These are phyloP conservation scores for Nemania serpens DNA, from an alignment of 2,329 filamentous ascomycete species.

Conservation along the genomic window DNA sequence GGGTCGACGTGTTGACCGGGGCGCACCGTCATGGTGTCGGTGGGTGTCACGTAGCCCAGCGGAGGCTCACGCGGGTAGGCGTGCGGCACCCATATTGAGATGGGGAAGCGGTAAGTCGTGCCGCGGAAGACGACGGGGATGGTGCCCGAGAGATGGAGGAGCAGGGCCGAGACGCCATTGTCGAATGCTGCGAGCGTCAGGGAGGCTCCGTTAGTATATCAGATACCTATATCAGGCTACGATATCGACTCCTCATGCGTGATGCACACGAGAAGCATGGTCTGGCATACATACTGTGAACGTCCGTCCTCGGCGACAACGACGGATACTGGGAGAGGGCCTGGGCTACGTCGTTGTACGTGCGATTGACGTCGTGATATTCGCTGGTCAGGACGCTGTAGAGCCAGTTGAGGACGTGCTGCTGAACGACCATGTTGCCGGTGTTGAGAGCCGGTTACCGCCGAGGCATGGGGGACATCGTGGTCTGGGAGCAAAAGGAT, in stretches of 20 bases:
- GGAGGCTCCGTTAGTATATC: constrained; percentile 5
- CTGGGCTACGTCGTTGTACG: constrained; percentile 89
- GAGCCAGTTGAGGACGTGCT: constrained; percentile 92
- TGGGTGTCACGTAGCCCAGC: constrained; percentile 85
- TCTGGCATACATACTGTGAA: constrained; percentile 81
- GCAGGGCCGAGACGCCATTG: constrained; percentile 81
- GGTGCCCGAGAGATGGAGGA: constrained; percentile 85
- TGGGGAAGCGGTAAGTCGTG: constrained; percentile 85
- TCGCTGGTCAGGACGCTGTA: constrained; percentile 88
- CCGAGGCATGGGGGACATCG: constrained; percentile 26
- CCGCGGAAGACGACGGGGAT: constrained; percentile 91
- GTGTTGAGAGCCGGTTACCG: constrained; percentile 30
- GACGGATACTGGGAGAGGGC: constrained; percentile 79
- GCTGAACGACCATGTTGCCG: constrained; percentile 71
- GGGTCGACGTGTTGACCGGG: constrained; percentile 94
- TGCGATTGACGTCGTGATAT: constrained; percentile 90
- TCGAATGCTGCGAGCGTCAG: constrained; percentile 71
- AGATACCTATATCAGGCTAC: too few relatives aligned
- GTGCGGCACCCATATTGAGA: constrained; percentile 92
- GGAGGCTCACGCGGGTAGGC: constrained; percentile 86
- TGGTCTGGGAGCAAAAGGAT: constrained; percentile 2
- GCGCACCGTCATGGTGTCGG: constrained; percentile 84
- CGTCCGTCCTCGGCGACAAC: constrained; percentile 84
- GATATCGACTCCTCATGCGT: too few relatives aligned
- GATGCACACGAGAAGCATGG: background rate